Base-by-base conservation (phyloP, 1,284 basidiomycete species). In the Polyporus tsugae region DNA sequence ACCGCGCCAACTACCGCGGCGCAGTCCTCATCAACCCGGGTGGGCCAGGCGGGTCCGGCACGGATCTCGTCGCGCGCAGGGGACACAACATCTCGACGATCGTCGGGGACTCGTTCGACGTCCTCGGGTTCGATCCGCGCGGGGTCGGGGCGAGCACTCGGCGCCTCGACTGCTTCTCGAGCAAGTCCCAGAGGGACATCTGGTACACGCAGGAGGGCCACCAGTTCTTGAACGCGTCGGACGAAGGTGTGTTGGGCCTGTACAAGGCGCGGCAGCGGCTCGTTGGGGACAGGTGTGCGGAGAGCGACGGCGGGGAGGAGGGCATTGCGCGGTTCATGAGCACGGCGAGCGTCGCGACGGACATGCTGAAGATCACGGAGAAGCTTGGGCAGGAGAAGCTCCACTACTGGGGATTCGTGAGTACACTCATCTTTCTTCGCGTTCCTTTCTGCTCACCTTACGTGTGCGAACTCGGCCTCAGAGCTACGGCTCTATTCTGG, bases 341-440 rank as follows among this genome's bases (percentile, higher is more conserved):
- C 61, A 86, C 85, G 0, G 80, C 83, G 49, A 78, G 83, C 59
- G 83, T 83, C 6, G 85, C 84, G 1, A 78, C 80, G 22, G 86
- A 88, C 73, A 87, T 88, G 86, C 73, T 87, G 52, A 74, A 78
- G 38, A 87, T 88, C 67, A 77, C 80, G 0, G 71, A 82, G 65
- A 84, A 84, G 1, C 80, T 84, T 70, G 85, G 85, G 1, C 74
- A 75, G 64, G 79, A 83, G 22, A 86, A 85, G 71, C 71, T 88
- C 22, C 80, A 81, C 60, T 88, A 86, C 71, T 87, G 85, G 85
- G 86, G 86, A 17, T 83, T 86, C 82, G 82, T 87, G 72, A 70
- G 82, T 60, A 1, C n/a, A 11, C 13, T 6, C 10, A 2, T 29
- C 10, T 7, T 3, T n/a, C 22, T 19, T 17, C 41, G 4, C 10